Base-by-base conservation (phyloP, 306 rosid species). In the Sindora glabra region DNA sequence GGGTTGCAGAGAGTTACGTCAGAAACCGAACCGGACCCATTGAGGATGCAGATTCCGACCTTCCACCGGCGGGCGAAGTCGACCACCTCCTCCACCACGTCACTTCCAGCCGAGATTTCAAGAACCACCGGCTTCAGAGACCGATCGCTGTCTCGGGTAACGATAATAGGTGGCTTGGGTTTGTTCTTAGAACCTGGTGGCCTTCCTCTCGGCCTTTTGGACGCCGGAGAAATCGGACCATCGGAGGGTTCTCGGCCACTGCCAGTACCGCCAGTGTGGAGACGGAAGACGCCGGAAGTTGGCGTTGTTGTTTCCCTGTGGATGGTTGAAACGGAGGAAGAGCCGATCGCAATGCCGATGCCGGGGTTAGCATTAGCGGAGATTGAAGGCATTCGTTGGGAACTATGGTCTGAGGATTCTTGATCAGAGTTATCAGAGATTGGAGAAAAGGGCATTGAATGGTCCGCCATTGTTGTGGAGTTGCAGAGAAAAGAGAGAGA, bases 121-220 rank as follows among this genome's bases (percentile, higher is more conserved):
- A 81, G 71, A 45, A 74, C 39, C 2, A 64, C 81, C 0, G 87
- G 54, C 23, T 68, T 73, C 74, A 81, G 33, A 41, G 56, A 52
- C 0, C 65, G 50, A n/a, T 69, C 69, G 6, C 33, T 38, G 33
- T 74, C 79, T 15, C 68, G 67, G 56, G 74, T 70, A 49, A 77
- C 71, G 3, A 81, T 55, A 5, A 81, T 26, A 10, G 87, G 87
- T 5, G 81, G 67, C 36, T 72, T 71, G 0, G 87, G 83, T 26
- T 71, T 81, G 79, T 81, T 81, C 68, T 78, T 81, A 3, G 87
- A 81, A 0, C 87, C 87, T 5, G 71, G 83, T 2, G 87, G 87
- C 15, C 87, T 64, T 10, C 87, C 87, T 24, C 87, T 65, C 6
- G 81, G 77, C 51, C 68, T 77, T 42, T 30, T 73, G 5, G 48